Evolutionary conservation across 805 yeast genomes (phyloP), one percentile per base, ranked within the genome.

Genomic region (Spathaspora arborariae): DNA sequence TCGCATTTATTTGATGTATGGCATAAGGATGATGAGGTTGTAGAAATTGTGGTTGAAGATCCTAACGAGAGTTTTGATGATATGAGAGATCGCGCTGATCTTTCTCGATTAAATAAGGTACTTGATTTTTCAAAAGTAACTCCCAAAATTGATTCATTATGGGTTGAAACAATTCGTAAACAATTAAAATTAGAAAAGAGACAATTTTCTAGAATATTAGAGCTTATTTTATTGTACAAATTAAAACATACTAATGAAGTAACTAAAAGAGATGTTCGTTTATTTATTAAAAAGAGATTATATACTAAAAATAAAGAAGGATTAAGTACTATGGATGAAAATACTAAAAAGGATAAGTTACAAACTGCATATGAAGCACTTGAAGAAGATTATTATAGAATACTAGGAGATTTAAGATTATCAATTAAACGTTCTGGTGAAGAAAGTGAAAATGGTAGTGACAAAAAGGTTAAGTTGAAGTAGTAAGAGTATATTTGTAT

Each of bases 11-110:
- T 78, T 46, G 68, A 74, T 2, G 51, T 62, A 39, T 89, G 96
- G 86, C 54, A 72, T 2, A 52, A 57, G 0, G 85, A 87, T 52
- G 57, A 61, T 0, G 49, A 58, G 1, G 80, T 90, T 20, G 65
- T 68, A 27, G 96, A 91, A 56, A 76, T 94, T 35, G 88, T 92
- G 0, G 89, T 94, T 3, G 98, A 94, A 62, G 99, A 94, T 62
- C 98, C 98, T 2, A 87, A 85, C 58, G 97, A 90, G 60, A 80
- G 81, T 30, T 92, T 94, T 66, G 99, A 94, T 59, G 95, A 88
- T 58, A 70, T 94, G 54, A 76, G 99, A 48, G 97, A 94, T 60
- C 71, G 92, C 26, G 77, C 82, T 51, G 98, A 94, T 58, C 70
- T 89, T 53, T 42, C 46, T n/a, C 49, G 67, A 40, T 50, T 68